Base-by-base conservation (phyloP, 2,329 filamentous ascomycete genomes). In the Cordyceps cateniannulata region DNA sequence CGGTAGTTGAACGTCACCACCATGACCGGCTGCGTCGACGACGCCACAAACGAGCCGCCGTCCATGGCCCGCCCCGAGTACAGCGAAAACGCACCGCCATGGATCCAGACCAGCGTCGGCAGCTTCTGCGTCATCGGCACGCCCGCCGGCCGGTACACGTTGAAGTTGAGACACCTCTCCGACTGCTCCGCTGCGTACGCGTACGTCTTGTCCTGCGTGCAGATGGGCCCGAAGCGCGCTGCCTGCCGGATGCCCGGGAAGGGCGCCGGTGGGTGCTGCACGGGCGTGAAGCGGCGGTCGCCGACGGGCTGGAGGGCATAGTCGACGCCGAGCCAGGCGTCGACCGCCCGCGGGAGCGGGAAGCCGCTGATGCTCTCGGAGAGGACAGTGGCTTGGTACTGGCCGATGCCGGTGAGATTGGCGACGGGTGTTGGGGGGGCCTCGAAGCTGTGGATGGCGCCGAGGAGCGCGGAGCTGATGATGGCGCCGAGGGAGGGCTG, bases 281-380 rank as follows among this genome's bases (percentile, higher is more conserved):
- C 69, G 0, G 75, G 70, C 14, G 66, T 68, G 60, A 81, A 80
- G 8, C 79, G 75, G 16, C 67, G 63, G 3, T 75, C 67, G 5
- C 74, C 76, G 1, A 73, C 72, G 0, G 76, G 77, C 32, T 77
- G 75, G 0, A 69, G 67, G 0, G 78, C 72, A 53, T 79, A 81
- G 64, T 79, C 75, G 35, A 81, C 73, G 2, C 77, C 77, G 6
- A 81, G 68, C 78, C 78, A 81, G 0, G 78, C 77, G 63, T 81
- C 76, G 1, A 80, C 73, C 0, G 71, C 62, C 2, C 63, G 63
- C 9, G 71, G 67, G 3, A 78, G 68, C 0, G 63, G 62, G 25
- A 66, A 63, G 22, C 71, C 73, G 49, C 66, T 71, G 20, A 74
- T 49, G 12, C 72, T 75, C 45, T 67, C 67, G 3, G 47, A 52